Percentiles rank a stretch among this genome's conserved stretches.
These are phyloP conservation scores for Stromatinia cepivora DNA, from an alignment of 2,329 filamentous ascomycete genomes.

Conservation along the genomic window DNA sequence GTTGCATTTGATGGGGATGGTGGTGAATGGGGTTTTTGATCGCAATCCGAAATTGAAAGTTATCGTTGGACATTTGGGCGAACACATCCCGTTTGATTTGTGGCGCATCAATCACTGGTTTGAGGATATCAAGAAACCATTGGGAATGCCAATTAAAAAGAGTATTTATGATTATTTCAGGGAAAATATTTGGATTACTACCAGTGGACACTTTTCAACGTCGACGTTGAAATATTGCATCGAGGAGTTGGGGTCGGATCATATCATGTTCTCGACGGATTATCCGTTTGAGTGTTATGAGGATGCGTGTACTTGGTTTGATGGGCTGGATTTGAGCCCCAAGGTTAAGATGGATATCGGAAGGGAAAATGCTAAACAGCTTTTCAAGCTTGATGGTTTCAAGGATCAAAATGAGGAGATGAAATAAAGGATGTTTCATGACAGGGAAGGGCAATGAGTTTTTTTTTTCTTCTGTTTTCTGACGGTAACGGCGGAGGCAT, in stretches of 20 bases:
- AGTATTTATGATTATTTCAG: constrained; percentile 55
- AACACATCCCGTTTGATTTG: constrained; percentile 52
- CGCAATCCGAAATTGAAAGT: constrained; percentile 49
- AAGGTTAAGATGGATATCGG: constrained; percentile 46
- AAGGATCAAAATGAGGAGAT: constrained; percentile 8
- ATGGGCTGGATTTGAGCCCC: constrained; percentile 44
- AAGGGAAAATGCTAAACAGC: constrained; percentile 48
- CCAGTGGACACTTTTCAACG: constrained; percentile 57
- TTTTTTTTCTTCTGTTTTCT: background rate
- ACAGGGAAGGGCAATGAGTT: too few relatives aligned
- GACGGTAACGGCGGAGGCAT: too few relatives aligned
- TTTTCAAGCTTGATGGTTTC: constrained; percentile 41
- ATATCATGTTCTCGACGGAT: constrained; percentile 55
- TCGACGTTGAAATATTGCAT: constrained; percentile 52
- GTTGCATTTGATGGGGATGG: constrained; percentile 55
- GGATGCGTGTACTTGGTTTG: constrained; percentile 46
- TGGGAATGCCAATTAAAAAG: constrained; percentile 43
- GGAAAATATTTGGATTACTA: constrained; percentile 58
- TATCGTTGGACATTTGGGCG: constrained; percentile 51
- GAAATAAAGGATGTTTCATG: background rate
- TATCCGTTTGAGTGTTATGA: constrained; percentile 53
- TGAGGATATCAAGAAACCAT: constrained; percentile 52
- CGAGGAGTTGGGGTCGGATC: constrained; percentile 50
- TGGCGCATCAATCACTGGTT: constrained; percentile 57
- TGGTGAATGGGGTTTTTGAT: constrained; percentile 54